Conservation (phyloP, 345 rosid genomes). For the Eutrema japonicum region DNA sequence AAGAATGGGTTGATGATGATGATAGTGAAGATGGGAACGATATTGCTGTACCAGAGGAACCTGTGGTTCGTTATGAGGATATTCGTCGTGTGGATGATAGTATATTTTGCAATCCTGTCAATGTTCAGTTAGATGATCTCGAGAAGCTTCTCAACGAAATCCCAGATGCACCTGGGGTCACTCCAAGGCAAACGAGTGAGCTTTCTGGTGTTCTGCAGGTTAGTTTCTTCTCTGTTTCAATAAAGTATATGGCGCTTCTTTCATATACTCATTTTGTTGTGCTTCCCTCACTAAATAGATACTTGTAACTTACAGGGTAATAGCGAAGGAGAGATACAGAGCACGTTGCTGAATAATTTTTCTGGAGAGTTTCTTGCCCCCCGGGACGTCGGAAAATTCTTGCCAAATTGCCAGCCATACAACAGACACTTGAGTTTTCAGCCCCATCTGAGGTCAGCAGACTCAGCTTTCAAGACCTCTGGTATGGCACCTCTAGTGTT, state of each 20-base stretch:
- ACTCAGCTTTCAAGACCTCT: slow-evolving; percentile 19
- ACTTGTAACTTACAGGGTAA: slow-evolving; percentile 33
- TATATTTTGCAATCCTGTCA: slow-evolving; percentile 11
- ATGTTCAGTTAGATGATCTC: slow-evolving; percentile 27
- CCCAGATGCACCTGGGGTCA: slow-evolving; percentile 28
- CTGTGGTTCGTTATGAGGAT: slow-evolving; percentile 5
- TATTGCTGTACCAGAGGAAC: slow-evolving; percentile 4
- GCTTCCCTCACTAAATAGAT: background rate
- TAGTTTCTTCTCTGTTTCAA: slow-evolving; percentile 1
- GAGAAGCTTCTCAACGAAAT: slow-evolving; percentile 18
- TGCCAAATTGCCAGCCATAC: slow-evolving; percentile 11
- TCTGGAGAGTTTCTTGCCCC: slow-evolving; percentile 13
- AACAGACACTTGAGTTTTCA: background rate
- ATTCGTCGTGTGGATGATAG: background rate
- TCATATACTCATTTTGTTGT: background rate
- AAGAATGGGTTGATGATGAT: slow-evolving; percentile 80
- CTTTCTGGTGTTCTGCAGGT: slow-evolving; percentile 22
- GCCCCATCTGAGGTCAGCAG: background rate
- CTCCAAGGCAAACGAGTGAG: background rate
- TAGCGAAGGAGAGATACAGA: slow-evolving; percentile 18
- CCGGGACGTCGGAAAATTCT: background rate
- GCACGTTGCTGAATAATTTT: slow-evolving; percentile 11
- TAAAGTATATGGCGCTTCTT: background rate
- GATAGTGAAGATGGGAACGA: slow-evolving; percentile 15
- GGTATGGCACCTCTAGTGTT: slow-evolving; percentile 27